Conservation (phyloP, 2,329 filamentous ascomycete genomes). For the Hypocreales sp. region DNA sequence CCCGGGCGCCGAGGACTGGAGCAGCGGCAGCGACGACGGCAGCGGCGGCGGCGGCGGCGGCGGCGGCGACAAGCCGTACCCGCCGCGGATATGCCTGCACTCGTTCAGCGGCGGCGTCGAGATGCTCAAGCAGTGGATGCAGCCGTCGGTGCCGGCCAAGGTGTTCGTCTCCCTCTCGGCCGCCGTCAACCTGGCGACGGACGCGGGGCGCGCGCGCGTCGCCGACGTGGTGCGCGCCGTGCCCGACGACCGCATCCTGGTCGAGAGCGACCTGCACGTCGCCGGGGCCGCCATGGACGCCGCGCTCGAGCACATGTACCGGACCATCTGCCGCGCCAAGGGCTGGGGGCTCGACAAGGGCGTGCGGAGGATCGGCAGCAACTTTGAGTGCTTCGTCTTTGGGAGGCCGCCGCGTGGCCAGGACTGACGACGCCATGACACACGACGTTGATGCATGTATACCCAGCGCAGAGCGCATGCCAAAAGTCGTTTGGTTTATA, state of each 20-base stretch:
- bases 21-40: conserved; percentile 19
- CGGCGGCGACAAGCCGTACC: conserved; percentile 43
- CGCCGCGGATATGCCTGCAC: conserved; percentile 82
- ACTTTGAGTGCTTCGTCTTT: conserved; percentile 67
- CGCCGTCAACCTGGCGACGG: conserved; percentile 59
- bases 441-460: too few species aligned
- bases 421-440: conserved; percentile 14
- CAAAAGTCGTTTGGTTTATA: too few species aligned
- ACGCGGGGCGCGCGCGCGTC: conserved; percentile 28
- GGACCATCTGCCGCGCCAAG: conserved; percentile 63
- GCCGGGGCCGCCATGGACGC: conserved; percentile 73
- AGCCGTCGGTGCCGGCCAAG: conserved; percentile 53
- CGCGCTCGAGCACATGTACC: conserved; percentile 57
- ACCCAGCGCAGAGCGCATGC: too few species aligned
- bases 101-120: conserved; percentile 75
- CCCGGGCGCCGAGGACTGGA: conserved; percentile 25
- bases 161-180: conserved; percentile 84
- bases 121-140: conserved; percentile 62
- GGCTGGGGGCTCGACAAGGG: conserved; percentile 65
- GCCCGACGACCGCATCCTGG: conserved; percentile 63
- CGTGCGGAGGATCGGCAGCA: conserved; percentile 47
- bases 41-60: conserved; percentile 12
- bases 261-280: conserved; percentile 81
- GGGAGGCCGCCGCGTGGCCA: conserved; percentile 31
- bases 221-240: conserved; percentile 53